Evolutionary conservation across 495 filamentous ascomycete genomes (phyloP).

Genomic region (Podospora fimiseda): DNA sequence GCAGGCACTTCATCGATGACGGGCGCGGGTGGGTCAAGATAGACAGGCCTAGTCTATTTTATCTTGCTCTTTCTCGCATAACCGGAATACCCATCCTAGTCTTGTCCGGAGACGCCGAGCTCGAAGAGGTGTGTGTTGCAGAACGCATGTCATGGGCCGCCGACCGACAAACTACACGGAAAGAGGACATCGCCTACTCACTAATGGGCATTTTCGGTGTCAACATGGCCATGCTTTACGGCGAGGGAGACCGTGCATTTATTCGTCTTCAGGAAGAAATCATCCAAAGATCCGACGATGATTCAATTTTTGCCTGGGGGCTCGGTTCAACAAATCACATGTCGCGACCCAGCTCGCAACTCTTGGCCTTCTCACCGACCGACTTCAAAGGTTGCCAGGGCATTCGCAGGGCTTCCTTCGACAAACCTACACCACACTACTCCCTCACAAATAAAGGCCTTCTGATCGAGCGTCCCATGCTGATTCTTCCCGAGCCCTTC

Average conservation of each 20-base stretch:
- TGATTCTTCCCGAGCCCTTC: not conserved
- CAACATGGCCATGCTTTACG: constrained; percentile 33
- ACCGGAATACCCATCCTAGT: not conserved
- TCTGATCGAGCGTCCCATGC: not conserved
- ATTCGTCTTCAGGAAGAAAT: constrained; percentile 25
- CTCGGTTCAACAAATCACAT: not conserved
- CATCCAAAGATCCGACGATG: constrained; percentile 20
- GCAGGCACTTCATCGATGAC: not conserved
- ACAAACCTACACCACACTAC: not conserved
- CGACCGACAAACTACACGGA: constrained; percentile 16
- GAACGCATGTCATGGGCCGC: constrained; percentile 33
- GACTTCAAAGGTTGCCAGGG: not conserved
- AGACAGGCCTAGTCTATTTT: not conserved
- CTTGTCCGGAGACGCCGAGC: not conserved
- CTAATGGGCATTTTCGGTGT: constrained; percentile 30
- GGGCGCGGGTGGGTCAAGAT: too few species aligned
- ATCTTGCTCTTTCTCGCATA: not conserved
- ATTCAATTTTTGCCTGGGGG: constrained; percentile 26
- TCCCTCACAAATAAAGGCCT: not conserved
- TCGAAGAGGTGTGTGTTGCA: constrained; percentile 14
- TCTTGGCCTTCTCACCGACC: not conserved
- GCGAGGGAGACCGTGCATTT: constrained; percentile 26
- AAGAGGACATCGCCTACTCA: constrained; percentile 32
- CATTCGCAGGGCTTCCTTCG: not conserved
- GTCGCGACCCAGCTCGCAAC: not conserved